Conservation (phyloP, 108 stramenopile genomes). For the Conticribra guillardii region DNA sequence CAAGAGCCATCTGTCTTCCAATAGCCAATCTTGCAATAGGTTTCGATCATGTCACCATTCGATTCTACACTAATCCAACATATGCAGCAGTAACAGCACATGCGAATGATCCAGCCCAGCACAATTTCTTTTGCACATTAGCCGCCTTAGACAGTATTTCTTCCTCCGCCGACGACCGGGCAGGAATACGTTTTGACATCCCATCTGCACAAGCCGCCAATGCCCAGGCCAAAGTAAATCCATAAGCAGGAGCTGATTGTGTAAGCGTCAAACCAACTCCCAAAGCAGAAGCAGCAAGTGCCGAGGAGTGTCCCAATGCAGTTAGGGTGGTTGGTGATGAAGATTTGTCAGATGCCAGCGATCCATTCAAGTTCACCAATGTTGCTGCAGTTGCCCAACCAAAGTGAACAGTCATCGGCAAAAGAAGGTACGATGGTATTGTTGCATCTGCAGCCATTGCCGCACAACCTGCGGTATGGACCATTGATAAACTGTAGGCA, state of each 20-base stretch:
- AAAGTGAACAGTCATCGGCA: constrained; percentile 69
- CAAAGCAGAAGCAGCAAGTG: constrained; percentile 59
- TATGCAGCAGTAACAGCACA: constrained; percentile 45
- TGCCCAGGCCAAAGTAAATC: constrained; percentile 74
- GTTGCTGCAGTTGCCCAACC: constrained; percentile 79
- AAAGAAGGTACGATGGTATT: constrained; percentile 30
- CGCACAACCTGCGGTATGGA: constrained; percentile 37
- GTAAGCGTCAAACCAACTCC: constrained; percentile 57
- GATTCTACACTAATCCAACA: constrained; percentile 19
- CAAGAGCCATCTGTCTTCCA: too few relatives aligned
- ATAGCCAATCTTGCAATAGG: too few relatives aligned
- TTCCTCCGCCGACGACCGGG: constrained; percentile 17
- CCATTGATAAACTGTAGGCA: constrained; percentile 66
- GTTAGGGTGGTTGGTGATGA: constrained; percentile 32
- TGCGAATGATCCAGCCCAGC: constrained; percentile 47
- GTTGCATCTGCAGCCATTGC: constrained; percentile 6
- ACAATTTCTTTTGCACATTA: constrained; percentile 41
- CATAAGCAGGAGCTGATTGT: constrained; percentile 60
- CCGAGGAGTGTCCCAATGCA: constrained; percentile 66
- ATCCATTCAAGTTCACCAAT: constrained; percentile 75
- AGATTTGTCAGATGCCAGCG: constrained; percentile 46
- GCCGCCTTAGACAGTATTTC: constrained; percentile 34
- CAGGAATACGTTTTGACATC: constrained; percentile 38
- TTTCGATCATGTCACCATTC: too few relatives aligned
- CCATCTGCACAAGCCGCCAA: constrained; percentile 67